Evolutionary conservation across 2,329 filamentous ascomycete species (phyloP).

Genomic region (Trichophyton simii): DNA sequence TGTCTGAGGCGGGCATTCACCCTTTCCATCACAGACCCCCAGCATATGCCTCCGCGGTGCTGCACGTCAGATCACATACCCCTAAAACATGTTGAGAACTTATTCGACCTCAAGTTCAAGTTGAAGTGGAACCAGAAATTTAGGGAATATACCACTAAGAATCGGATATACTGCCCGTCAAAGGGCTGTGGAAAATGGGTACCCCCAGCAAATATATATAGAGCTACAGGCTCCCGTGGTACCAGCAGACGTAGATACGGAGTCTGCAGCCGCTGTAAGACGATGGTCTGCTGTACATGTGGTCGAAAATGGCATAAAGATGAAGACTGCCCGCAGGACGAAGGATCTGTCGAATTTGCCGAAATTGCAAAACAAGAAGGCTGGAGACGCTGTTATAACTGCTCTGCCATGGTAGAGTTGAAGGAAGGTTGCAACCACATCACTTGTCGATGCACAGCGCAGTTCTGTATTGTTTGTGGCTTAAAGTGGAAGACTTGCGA

Average conservation of each 20-base stretch:
- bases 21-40: constrained; percentile 61
- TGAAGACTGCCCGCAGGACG: constrained; percentile 52
- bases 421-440: constrained; percentile 81
- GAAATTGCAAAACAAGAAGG: constrained; percentile 57
- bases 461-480: constrained; percentile 82
- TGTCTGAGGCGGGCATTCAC: constrained; percentile 66
- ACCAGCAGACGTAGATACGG: constrained; percentile 51
- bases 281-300: constrained; percentile 62
- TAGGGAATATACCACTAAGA: constrained; percentile 59
- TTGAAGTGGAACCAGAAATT: constrained; percentile 69
- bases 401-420: constrained; percentile 62
- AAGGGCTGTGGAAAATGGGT: constrained; percentile 69
- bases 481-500: constrained; percentile 70
- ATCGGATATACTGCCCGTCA: constrained; percentile 65
- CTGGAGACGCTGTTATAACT: constrained; percentile 69
- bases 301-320: constrained; percentile 60
- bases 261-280: constrained; percentile 58
- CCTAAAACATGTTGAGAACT: constrained; percentile 58
- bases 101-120: constrained; percentile 66
- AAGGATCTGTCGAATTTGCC: constrained; percentile 32
- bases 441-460: constrained; percentile 68
- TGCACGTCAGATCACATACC: constrained; percentile 63
- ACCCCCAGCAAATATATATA: constrained; percentile 54
- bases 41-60: constrained; percentile 75
- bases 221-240: constrained; percentile 32